A percentile compares a stretch with the other conserved stretches of the same genome.
phyloP scores from a whole-genome alignment of 2,329 filamentous ascomycete genomes.

The Ceratocystis colombiana region DNA sequence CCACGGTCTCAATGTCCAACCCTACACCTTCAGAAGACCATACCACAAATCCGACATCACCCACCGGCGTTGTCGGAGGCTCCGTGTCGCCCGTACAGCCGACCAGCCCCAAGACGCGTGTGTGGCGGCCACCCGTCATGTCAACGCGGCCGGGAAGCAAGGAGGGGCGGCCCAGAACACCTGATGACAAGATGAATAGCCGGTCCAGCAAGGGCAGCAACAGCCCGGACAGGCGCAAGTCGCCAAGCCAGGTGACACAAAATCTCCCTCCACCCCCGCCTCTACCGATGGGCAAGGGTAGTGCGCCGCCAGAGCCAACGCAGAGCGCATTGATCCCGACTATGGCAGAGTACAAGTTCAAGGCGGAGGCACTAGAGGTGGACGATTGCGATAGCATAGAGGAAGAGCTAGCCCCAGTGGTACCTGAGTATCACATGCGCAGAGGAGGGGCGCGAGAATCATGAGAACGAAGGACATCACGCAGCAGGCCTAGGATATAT shows the following conservation, averaged over 20 bases:
- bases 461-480: no score
- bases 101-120: slow-evolving; percentile 14
- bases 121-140: slow-evolving; percentile 16
- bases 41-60: no score
- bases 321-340: slow-evolving; percentile 22
- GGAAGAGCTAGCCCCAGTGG: slow-evolving; percentile 19
- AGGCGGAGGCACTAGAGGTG: slow-evolving; percentile 13
- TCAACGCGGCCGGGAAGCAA: slow-evolving; percentile 15
- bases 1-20: not conserved
- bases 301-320: slow-evolving; percentile 21
- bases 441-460: not conserved
- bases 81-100: not conserved
- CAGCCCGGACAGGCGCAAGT: not conserved
- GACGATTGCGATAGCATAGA: slow-evolving; percentile 13
- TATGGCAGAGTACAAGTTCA: slow-evolving; percentile 18
- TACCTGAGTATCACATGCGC: slow-evolving; percentile 20
- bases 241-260: not conserved
- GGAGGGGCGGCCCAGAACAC: slow-evolving; percentile 7
- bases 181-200: not conserved
- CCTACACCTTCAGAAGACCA: not conserved
- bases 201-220: not conserved
- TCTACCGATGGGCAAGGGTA: slow-evolving; percentile 18
- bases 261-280: not conserved
- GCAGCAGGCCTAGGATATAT: no score
- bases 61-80: not conserved